Evolutionary conservation across 192 early-diverging fungal genomes (phyloP), one percentile per base, ranked within the genome.

Genomic region (Coemansia reversa): DNA sequence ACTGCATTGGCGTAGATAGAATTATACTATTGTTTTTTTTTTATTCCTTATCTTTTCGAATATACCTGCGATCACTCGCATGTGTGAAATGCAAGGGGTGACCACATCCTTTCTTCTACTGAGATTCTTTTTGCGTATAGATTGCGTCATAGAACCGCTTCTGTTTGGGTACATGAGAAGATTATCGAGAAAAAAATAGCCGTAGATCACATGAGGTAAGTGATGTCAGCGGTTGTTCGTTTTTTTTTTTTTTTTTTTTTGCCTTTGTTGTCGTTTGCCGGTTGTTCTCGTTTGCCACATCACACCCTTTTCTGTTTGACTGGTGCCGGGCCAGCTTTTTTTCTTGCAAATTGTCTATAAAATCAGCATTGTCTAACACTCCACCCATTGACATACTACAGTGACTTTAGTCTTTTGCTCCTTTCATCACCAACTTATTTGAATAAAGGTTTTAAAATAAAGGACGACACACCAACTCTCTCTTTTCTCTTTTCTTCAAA

Each of bases 371-470:
- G 7, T 45, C 30, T 53, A 27, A 19, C 27, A 27, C 27, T 27
- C 27, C 27, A 27, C 27, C 27, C 27, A 27, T 27, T 27, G 27
- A 3, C 27, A 27, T 3, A 27, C 27, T 3, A 27, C 3, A 27
- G 39, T 60, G 58, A 60, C 45, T 50, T 58, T 32, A 16, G 28
- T 33, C 16, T 33, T 23, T 58, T 58, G 35, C 39, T 51, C 51
- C 23, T 62, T 52, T 50, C 48, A n/a, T 51, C 49, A 22, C 22
- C 19, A 18, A 47, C 22, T 54, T 45, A 29, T 45, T 45, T 45
- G 39, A 45, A 45, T 35, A 35, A 45, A 45, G 39, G 33, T 12
- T 7, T 35, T 5, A 3, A 11, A 35, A 35, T 4, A 35, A 7
- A 35, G 11, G 11, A 35, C 8, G 7, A 16, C 16, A 45, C 39